These are phyloP conservation scores for Infundibulicybe gibba DNA, from an alignment of 768 basidiomycete genomes.

Conservation along the genomic window DNA sequence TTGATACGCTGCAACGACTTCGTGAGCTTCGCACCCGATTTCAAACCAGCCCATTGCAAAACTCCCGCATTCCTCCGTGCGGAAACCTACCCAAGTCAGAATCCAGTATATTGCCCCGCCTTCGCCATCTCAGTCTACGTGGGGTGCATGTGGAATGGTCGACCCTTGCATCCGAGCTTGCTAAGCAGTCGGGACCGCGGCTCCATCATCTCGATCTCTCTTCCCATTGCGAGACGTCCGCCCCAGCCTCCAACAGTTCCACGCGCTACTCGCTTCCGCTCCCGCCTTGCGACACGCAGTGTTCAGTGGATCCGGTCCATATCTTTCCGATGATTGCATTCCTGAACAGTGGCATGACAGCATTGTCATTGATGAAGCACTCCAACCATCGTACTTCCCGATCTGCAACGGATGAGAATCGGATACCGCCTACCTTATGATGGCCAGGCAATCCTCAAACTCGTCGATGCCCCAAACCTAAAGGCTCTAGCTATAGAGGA, in stretches of 20 bases:
- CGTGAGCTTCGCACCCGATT: conserved; percentile 38
- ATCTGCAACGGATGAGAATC: conserved; percentile 34
- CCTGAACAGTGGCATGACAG: conserved; percentile 7
- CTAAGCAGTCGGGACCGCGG: conserved; percentile 9
- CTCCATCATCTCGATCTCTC: conserved; percentile 34
- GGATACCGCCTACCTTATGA: conserved; percentile 40
- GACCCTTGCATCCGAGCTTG: conserved; percentile 31
- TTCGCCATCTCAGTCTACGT: conserved; percentile 45
- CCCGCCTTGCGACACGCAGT: conserved; percentile 37
- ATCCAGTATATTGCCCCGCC: conserved; percentile 31
- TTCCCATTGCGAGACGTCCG: conserved; percentile 50
- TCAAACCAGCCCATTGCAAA: conserved; percentile 37
- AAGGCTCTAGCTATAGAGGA: conserved; percentile 39
- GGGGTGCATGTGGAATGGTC: conserved; percentile 60
- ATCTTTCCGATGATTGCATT: conserved; percentile 14
- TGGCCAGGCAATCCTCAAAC: conserved; percentile 32
- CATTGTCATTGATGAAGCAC: conserved; percentile 12
- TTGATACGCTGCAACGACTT: conserved; percentile 63
- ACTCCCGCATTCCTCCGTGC: conserved; percentile 29
- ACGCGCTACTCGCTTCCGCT: conserved; percentile 35
- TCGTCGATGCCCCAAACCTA: conserved; percentile 37
- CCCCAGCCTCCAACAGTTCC: conserved; percentile 43
- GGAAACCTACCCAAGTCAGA: conserved; percentile 12
- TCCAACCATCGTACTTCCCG: conserved; percentile 29
- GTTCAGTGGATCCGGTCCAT: conserved; percentile 46